phyloP scores from a whole-genome alignment of 116 monocot species.

The Papilionanthe hybrid region DNA sequence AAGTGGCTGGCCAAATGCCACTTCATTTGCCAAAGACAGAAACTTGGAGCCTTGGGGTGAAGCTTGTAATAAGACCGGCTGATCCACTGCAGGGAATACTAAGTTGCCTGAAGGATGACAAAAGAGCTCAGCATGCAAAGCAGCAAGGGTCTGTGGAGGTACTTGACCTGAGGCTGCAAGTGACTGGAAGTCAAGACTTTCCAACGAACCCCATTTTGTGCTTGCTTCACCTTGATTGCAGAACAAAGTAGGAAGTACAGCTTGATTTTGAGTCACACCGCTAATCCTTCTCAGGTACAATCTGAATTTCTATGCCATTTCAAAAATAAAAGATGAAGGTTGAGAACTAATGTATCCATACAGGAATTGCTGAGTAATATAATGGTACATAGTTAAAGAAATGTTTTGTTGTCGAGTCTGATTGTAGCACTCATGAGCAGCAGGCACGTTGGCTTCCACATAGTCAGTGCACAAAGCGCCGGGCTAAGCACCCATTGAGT shows the following conservation, averaged over 20 bases:
- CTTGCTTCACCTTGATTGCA: slow-evolving; percentile 49
- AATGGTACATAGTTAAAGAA: too few species aligned
- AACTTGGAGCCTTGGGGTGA: slow-evolving; percentile 23
- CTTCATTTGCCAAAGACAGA: slow-evolving; percentile 24
- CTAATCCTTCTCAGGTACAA: slow-evolving; percentile 79
- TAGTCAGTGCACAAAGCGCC: too few species aligned
- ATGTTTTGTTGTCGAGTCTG: too few species aligned
- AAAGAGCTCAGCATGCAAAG: slow-evolving; percentile 67
- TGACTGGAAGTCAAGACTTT: slow-evolving; percentile 65
- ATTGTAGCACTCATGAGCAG: too few species aligned
- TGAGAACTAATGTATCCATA: not conserved
- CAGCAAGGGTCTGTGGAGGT: slow-evolving; percentile 70
- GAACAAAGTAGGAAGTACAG: slow-evolving; percentile 45
- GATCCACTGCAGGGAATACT: slow-evolving; percentile 27
- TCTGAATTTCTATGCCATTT: slow-evolving; percentile 71
- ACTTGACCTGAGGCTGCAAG: slow-evolving; percentile 75
- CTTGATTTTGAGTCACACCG: slow-evolving; percentile 64
- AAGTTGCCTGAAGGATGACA: slow-evolving; percentile 36
- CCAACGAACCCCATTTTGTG: slow-evolving; percentile 37
- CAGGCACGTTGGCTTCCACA: too few species aligned
- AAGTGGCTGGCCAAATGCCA: slow-evolving; percentile 42
- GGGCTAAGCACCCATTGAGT: too few species aligned
- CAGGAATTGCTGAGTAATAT: not conserved
- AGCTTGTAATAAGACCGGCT: slow-evolving; percentile 22
- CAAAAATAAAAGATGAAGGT: not conserved